Percentiles rank a stretch among this genome's conserved stretches.
Evolutionary conservation across 2,329 filamentous ascomycete genomes (phyloP).

Genomic region (Diaporthe sp.): DNA sequence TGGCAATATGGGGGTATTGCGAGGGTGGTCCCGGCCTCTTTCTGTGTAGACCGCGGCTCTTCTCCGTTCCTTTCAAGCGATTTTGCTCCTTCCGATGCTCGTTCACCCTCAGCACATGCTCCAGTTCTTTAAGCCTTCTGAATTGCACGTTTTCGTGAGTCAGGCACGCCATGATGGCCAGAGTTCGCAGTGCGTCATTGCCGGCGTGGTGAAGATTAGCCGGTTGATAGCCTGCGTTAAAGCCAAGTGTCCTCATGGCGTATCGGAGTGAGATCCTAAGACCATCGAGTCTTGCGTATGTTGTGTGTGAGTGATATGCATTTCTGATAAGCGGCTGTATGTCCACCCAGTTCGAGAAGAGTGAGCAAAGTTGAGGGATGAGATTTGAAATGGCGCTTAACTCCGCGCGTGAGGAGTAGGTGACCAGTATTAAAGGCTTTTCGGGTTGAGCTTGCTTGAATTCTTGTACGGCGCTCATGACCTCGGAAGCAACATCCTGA

Average conservation of each 20-base stretch:
- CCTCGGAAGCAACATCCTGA: not conserved
- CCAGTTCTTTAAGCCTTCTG: not conserved
- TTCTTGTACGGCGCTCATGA: not conserved
- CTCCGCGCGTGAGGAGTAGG: not conserved
- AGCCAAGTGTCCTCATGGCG: not conserved
- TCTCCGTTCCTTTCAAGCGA: not conserved
- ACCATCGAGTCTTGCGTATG: not conserved
- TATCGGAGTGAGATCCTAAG: not conserved
- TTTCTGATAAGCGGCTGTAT: not conserved
- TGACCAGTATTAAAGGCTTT: not conserved
- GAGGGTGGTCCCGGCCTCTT: slow-evolving; percentile 10
- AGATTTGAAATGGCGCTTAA: not conserved
- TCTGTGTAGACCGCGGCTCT: not conserved
- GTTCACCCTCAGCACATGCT: not conserved
- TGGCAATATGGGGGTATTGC: not conserved
- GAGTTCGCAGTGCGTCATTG: not conserved
- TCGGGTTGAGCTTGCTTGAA: not conserved
- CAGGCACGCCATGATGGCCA: not conserved
- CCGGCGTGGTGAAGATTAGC: not conserved
- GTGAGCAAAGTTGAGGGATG: not conserved
- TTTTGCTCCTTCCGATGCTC: not conserved
- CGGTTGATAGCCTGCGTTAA: not conserved
- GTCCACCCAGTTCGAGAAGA: slow-evolving; percentile 1
- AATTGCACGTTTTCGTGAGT: not conserved
- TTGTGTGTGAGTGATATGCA: not conserved